Percentiles rank a stretch among this genome's conserved stretches.
These are phyloP conservation scores for Geosmithia putterillii DNA, from an alignment of 2,329 filamentous ascomycete genomes.

Conservation along the genomic window DNA sequence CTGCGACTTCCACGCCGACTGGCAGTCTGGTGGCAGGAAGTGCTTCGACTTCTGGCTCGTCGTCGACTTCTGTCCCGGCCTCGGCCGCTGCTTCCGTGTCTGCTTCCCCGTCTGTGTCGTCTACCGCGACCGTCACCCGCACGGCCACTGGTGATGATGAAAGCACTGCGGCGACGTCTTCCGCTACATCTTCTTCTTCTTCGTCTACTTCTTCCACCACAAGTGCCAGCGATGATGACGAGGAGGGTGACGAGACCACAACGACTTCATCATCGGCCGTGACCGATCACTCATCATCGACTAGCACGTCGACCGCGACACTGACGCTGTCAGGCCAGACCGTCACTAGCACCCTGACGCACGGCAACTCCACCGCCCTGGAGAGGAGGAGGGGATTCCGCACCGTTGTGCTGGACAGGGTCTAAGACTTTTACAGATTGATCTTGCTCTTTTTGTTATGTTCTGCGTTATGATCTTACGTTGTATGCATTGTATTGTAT, in stretches of 20 bases:
- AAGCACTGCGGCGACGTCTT: too few species aligned
- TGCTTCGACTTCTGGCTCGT: too few species aligned
- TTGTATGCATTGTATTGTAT: too few species aligned
- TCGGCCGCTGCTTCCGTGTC: background rate
- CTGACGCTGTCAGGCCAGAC: background rate
- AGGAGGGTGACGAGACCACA: background rate
- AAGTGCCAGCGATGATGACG: background rate
- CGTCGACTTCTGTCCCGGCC: too few species aligned
- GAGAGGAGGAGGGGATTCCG: background rate
- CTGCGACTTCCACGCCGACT: too few species aligned
- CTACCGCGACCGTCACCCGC: background rate
- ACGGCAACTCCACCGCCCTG: background rate
- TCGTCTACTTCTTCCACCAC: background rate
- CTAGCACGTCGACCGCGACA: background rate
- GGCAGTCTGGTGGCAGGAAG: too few species aligned
- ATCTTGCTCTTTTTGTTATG: too few species aligned
- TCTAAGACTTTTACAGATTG: too few species aligned
- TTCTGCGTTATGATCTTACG: too few species aligned
- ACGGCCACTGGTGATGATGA: background rate
- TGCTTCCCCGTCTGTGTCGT: too few species aligned
- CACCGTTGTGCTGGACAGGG: background rate
- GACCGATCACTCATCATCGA: background rate
- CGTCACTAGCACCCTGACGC: too few species aligned
- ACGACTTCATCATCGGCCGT: background rate
- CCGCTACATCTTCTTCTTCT: too few species aligned